Base-by-base conservation (phyloP, 257 asterid genomes). In the Leptodermis oblonga region DNA sequence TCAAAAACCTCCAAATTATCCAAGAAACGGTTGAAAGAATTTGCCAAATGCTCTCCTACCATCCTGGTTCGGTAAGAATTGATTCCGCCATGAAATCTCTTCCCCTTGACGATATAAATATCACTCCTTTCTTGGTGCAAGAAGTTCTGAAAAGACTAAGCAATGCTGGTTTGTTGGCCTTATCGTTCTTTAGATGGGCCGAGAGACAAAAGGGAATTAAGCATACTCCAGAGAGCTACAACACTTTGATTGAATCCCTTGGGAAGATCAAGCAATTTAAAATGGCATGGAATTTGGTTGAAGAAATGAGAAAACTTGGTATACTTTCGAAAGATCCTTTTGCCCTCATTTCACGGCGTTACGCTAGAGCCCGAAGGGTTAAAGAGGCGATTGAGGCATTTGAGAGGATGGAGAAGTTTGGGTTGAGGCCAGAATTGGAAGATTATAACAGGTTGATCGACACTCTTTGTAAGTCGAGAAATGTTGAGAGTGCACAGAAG, bases 361-460 rank as follows among this genome's bases (percentile, higher is more conserved):
- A 74, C n/a, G 95, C 96, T 17, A 85, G 98, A 79, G 95, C 93
- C 0, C 86, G 82, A 78, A 86, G 75, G 77, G 88, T 85, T 9
- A 83, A 83, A 69, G 95, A 85, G 59, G 92, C 98, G 39, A 75
- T 88, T 12, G 88, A 80, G 37, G 86, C 95, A 12, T 92, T 90
- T 62, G 86, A 79, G 85, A 85, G 20, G 80, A 92, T 92, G 96
- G 90, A 90, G 75, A 86, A 70, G 70, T 90, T 84, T 25, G 95
- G 92, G 17, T 74, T 92, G 70, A 69, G 71, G 67, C 85, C 82
- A 7, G 85, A 81, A 52, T 64, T 86, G 81, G 80, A 79, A 37
- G 98, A 92, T 71, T 92, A 84, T 58, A 92, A 92, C 56, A 81
- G 92, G 70, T 70, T 92, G 81, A 74, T 92, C n/a, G 98, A 90